Conservation (phyloP, 352 stramenopile genomes). For the Phytophthora constricta region DNA sequence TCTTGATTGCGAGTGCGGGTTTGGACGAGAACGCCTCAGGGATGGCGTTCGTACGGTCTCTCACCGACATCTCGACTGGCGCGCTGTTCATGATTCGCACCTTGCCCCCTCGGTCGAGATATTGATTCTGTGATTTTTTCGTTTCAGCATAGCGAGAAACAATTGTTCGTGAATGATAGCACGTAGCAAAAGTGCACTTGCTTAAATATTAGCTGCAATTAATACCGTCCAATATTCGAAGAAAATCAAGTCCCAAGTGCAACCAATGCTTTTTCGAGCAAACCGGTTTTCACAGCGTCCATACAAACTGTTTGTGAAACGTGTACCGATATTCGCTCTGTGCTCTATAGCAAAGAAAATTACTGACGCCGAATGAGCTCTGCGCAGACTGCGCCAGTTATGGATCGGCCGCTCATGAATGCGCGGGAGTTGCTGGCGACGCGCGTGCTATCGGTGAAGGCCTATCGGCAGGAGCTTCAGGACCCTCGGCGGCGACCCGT, state of each 20-base stretch:
- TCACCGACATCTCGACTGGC: neutral
- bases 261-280: too few relatives aligned
- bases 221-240: too few relatives aligned
- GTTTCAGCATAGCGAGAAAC: neutral
- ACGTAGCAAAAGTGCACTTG: neutral
- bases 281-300: too few relatives aligned
- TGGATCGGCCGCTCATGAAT: conserved; percentile 13
- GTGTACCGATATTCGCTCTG: too few relatives aligned
- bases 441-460: conserved; percentile 32
- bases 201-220: neutral
- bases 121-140: neutral
- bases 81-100: neutral
- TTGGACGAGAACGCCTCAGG: neutral
- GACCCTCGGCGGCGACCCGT: conserved; percentile 6
- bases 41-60: too few relatives aligned
- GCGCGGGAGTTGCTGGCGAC: conserved; percentile 19
- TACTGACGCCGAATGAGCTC: too few relatives aligned
- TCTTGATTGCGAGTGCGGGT: neutral
- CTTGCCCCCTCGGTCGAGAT: neutral
- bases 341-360: too few relatives aligned
- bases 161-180: neutral
- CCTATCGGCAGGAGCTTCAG: conserved; percentile 23
- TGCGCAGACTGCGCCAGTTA: too few relatives aligned
- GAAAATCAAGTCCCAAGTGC: too few relatives aligned
- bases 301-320: too few relatives aligned